phyloP scores from a whole-genome alignment of 257 asterid genomes.

The Haberlea rhodopensis region DNA sequence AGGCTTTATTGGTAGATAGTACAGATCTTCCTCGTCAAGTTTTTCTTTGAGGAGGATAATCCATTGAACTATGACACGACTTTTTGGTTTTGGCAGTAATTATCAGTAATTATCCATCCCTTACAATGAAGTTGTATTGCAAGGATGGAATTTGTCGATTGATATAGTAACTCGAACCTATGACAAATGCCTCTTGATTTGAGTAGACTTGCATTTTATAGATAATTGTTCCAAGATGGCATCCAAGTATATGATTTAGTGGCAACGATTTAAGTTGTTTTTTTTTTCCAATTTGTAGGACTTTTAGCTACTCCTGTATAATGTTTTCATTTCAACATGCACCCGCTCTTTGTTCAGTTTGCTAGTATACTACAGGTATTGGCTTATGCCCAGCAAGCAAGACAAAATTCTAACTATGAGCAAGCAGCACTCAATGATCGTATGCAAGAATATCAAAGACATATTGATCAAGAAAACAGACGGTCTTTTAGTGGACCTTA shows the following conservation, averaged over 20 bases:
- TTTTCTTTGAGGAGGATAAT: not conserved
- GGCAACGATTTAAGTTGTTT: not conserved
- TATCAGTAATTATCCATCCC: not conserved
- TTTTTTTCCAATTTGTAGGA: not conserved
- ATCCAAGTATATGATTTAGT: not conserved
- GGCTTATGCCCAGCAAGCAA: conserved; percentile 75
- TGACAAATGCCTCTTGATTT: conserved; percentile 2
- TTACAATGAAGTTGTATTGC: not conserved
- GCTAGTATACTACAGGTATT: conserved; percentile 50
- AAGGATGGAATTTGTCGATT: not conserved
- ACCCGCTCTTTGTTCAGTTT: conserved; percentile 3
- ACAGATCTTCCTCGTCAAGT: not conserved
- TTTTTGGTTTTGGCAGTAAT: not conserved
- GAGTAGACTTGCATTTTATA: not conserved
- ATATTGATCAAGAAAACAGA: conserved; percentile 62
- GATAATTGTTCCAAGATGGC: not conserved
- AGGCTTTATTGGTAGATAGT: conserved; percentile 7
- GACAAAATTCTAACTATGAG: conserved; percentile 67
- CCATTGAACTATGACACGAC: not conserved
- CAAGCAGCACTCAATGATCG: conserved; percentile 72
- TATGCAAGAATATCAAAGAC: conserved; percentile 69
- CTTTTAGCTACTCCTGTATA: conserved; percentile 6
- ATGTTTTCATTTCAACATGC: conserved; percentile 10
- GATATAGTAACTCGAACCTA: not conserved
- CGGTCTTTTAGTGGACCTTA: conserved; percentile 39